These are phyloP conservation scores for Aegilops bicornis DNA, from an alignment of 176 grass and related monocot species.

Conservation along the genomic window DNA sequence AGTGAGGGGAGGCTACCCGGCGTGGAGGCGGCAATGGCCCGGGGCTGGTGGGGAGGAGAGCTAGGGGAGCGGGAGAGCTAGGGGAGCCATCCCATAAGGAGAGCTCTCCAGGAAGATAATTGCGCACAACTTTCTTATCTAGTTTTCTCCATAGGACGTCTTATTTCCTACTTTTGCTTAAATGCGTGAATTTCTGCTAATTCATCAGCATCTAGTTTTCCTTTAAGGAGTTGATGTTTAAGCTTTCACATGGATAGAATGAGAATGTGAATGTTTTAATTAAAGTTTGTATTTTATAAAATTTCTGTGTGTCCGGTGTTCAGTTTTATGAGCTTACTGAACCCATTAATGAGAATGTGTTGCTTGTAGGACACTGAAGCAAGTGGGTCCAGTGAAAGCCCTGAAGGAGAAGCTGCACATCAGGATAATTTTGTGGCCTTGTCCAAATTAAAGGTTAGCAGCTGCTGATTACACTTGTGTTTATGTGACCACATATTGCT, in stretches of 20 bases:
- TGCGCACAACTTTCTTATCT: neutral
- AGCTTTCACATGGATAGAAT: slow-evolving; percentile 1
- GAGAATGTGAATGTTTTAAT: too few relatives aligned
- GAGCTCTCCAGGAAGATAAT: too few relatives aligned
- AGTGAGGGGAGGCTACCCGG: too few relatives aligned
- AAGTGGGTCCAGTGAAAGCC: slow-evolving; percentile 21
- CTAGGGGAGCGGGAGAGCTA: too few relatives aligned
- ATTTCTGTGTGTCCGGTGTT: neutral
- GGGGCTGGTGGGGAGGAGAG: too few relatives aligned
- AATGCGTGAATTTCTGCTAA: neutral
- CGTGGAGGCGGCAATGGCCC: too few relatives aligned
- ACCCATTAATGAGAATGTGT: slow-evolving; percentile 16
- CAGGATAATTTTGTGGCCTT: slow-evolving; percentile 43
- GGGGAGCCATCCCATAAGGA: too few relatives aligned
- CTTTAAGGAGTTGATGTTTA: neutral
- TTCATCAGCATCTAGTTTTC: slow-evolving; percentile 10
- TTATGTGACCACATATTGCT: slow-evolving; percentile 18
- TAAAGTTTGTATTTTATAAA: neutral
- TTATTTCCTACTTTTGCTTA: neutral
- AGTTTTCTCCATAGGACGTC: neutral
- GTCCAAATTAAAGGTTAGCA: slow-evolving; percentile 59
- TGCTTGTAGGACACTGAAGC: slow-evolving; percentile 51
- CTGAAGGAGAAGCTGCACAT: slow-evolving; percentile 35
- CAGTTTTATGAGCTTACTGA: slow-evolving; percentile 20
- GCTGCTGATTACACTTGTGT: neutral